Percentiles rank a stretch among this genome's conserved stretches.
Evolutionary conservation across 306 rosid genomes (phyloP).

Genomic region (Corylus heterophylla): DNA sequence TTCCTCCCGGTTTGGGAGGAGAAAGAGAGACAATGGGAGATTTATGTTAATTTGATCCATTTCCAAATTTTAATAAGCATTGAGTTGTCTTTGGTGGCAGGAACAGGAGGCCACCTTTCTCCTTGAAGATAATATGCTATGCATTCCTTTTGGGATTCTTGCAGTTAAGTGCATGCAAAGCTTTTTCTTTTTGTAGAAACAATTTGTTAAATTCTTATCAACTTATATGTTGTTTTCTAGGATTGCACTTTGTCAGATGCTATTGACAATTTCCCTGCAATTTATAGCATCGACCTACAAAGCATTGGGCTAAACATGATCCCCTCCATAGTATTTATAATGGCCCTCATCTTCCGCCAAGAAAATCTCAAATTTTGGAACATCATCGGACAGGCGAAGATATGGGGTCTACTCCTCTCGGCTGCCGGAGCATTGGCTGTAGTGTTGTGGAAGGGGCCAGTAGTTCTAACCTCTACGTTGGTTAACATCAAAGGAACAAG

Average conservation of each 20-base stretch:
- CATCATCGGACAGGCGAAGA: slow-evolving; percentile 8
- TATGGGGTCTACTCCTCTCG: neutral
- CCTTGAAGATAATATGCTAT: slow-evolving; percentile 15
- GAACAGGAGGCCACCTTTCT: slow-evolving; percentile 15
- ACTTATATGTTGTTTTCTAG: neutral
- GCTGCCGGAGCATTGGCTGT: neutral
- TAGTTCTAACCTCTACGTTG: neutral
- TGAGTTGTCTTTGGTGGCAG: neutral
- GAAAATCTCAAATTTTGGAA: slow-evolving; percentile 3
- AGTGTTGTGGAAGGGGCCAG: slow-evolving; percentile 14
- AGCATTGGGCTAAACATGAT: slow-evolving; percentile 15
- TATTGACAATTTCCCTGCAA: slow-evolving; percentile 4
- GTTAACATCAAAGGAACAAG: neutral
- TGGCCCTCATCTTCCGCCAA: slow-evolving; percentile 13
- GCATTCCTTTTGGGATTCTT: slow-evolving; percentile 10
- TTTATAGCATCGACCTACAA: slow-evolving; percentile 1
- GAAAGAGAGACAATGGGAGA: too few relatives aligned
- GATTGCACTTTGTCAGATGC: slow-evolving; percentile 10
- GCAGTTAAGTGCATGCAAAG: neutral
- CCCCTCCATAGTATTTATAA: slow-evolving; percentile 9
- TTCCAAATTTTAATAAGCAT: neutral
- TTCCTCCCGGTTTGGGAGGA: too few relatives aligned
- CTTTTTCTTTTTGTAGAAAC: neutral
- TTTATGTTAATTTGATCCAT: too few relatives aligned
- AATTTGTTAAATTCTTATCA: neutral